Evolutionary conservation across 2,329 filamentous ascomycete species (phyloP).

Genomic region (Colletotrichum chrysophilum): DNA sequence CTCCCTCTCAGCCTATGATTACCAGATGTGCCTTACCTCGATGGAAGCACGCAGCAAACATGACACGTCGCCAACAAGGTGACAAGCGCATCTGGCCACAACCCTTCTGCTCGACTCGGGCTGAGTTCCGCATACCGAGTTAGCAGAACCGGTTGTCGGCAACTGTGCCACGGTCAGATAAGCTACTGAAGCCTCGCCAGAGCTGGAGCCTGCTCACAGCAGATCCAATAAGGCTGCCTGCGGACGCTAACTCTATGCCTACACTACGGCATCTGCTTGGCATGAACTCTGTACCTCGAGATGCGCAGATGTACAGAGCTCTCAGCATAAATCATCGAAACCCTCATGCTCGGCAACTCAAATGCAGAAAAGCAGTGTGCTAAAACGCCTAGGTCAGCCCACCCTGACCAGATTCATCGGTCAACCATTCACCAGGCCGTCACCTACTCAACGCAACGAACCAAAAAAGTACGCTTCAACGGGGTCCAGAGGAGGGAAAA

Average conservation of each 20-base stretch:
- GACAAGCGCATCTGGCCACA: conserved; percentile 5
- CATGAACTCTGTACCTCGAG: neutral
- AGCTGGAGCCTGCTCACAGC: neutral
- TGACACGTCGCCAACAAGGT: neutral
- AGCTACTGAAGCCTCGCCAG: neutral
- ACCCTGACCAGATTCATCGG: neutral
- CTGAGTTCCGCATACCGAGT: neutral
- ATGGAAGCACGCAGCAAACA: neutral
- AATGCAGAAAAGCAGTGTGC: neutral
- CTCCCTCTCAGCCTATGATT: neutral
- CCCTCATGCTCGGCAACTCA: neutral
- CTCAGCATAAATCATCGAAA: conserved; percentile 1
- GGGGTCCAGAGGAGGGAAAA: neutral
- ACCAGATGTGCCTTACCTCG: neutral
- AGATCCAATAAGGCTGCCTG: neutral
- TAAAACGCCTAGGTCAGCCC: neutral
- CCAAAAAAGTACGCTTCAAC: neutral
- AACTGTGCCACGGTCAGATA: neutral
- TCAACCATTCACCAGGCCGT: neutral
- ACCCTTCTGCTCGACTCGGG: neutral
- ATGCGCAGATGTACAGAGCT: neutral
- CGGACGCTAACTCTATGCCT: neutral
- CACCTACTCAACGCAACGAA: neutral
- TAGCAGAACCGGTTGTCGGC: neutral
- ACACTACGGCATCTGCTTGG: neutral